Evolutionary conservation across 208 protist species (phyloP).

Genomic region (Lotmaria passim): DNA sequence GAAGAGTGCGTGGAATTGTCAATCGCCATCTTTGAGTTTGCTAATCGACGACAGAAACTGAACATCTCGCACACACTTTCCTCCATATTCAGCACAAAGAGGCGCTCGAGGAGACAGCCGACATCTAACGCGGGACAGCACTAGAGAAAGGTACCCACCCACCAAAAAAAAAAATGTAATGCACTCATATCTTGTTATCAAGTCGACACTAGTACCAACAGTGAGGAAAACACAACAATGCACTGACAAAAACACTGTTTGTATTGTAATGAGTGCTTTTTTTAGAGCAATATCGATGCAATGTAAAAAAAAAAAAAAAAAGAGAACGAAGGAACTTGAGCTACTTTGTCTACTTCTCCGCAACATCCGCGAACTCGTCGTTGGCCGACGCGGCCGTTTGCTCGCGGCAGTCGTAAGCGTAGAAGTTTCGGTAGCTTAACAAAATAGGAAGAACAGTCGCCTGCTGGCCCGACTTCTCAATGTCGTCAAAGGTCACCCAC

Average conservation of each 20-base stretch:
- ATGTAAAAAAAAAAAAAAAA: background rate
- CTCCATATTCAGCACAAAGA: no score
- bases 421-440: constrained; percentile 87
- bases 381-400: constrained; percentile 79
- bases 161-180: no score
- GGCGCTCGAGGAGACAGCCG: no score
- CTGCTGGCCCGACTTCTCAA: constrained; percentile 81
- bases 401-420: constrained; percentile 90
- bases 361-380: constrained; percentile 67
- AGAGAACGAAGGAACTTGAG: background rate
- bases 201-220: no score
- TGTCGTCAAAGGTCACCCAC: constrained; percentile 80
- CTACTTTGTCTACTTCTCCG: constrained; percentile 10
- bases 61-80: no score
- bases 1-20: no score
- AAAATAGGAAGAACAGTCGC: constrained; percentile 84
- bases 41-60: no score
- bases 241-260: background rate
- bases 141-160: no score
- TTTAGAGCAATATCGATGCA: background rate
- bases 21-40: no score
- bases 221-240: no score
- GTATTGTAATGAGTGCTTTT: background rate
- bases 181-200: no score
- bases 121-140: no score